These are phyloP conservation scores for Geum urbanum DNA, from an alignment of 306 rosid species.

Conservation along the genomic window DNA sequence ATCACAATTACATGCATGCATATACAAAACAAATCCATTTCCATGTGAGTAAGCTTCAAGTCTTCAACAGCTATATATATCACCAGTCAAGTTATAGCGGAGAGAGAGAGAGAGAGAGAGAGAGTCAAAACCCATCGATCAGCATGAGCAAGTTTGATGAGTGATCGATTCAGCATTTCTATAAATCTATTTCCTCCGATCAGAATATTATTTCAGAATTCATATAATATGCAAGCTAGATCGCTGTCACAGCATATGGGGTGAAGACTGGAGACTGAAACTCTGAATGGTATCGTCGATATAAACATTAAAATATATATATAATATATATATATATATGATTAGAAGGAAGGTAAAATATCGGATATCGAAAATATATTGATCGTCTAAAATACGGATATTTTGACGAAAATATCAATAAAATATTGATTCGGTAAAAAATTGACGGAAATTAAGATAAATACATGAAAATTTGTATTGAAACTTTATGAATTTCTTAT, in stretches of 20 bases:
- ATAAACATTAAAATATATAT: not conserved
- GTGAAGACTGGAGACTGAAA: not conserved
- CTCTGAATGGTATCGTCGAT: no score
- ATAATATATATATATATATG: not conserved
- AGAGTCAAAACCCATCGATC: not conserved
- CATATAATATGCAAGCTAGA: not conserved
- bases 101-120: not conserved
- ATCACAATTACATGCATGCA: not conserved
- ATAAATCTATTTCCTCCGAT: not conserved
- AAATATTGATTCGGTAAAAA: no score
- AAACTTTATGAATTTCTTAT: no score
- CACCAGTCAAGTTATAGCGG: not conserved
- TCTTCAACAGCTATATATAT: not conserved
- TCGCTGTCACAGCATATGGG: slow-evolving; percentile 1
- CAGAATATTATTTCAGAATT: not conserved
- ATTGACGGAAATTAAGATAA: no score
- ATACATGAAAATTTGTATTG: no score
- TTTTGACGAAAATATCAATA: no score
- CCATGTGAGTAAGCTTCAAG: not conserved
- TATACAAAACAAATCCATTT: not conserved
- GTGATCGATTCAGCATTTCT: slow-evolving; percentile 13
- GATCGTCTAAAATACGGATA: no score
- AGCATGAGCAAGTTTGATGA: not conserved
- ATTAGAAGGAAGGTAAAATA: no score
- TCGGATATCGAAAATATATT: no score